Evolutionary conservation across 331 rosid genomes (phyloP), one percentile per base, ranked within the genome.

Genomic region (Rosa hybrid): DNA sequence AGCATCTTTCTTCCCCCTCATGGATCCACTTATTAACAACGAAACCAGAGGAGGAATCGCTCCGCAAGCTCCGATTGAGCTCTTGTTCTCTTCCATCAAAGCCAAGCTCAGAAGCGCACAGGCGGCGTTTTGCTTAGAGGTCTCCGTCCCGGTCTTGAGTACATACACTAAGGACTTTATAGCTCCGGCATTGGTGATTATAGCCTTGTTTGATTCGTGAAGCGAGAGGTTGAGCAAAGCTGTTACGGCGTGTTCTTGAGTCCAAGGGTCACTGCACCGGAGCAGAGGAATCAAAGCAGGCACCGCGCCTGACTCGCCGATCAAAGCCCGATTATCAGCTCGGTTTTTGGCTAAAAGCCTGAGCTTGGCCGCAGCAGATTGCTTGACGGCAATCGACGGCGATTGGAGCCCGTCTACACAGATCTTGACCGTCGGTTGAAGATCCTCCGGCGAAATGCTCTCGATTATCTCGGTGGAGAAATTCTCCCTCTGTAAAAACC

Each of bases 381-480:
- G 94, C 80, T 92, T 90, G 41, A 96, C 94, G 0, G 96, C 97
- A 38, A 87, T 79, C 44, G 98, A 96, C 25, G 86, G 42, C 6
- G 99, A 91, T 9, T 88, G 87, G 5, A 96, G 89, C 4, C 97
- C 94, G 81, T 96, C 97, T 21, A 96, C 85, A 57, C 99, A 96
- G 85, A 93, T 88, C 90, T 93, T 96, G 76, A 96, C 99, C 53
- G 99, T 91, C 75, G 99, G 99, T 49, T 87, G 98, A 45, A 96
- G 97, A 93, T 96, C 99, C 87, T 96, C 99, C 68, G 99, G 98
- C 83, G 99, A 96, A 53, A 96, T 96, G 78, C 94, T 96, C 88
- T 96, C 99, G 63, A 96, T 91, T n/a, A 96, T 96, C 88, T 96
- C 99, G 0, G 97, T 93, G 0, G 99, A 96, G 88, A 96, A 96